Conservation (phyloP, 176 grass and related monocot species). For the Oryza officinalis region DNA sequence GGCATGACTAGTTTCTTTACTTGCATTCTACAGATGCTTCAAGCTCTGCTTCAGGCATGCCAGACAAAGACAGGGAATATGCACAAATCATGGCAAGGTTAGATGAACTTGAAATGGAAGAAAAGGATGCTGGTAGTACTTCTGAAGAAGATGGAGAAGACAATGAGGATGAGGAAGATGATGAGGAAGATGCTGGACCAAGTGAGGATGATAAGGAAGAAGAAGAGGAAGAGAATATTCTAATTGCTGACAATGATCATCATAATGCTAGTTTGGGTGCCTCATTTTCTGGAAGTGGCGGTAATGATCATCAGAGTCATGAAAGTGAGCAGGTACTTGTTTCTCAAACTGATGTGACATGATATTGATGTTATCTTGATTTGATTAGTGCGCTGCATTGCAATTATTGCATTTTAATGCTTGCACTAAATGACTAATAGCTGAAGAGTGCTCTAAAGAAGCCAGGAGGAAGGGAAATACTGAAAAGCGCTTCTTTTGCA, state of each 20-base stretch:
- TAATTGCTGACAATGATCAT: constrained; percentile 14
- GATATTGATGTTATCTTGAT: constrained; percentile 29
- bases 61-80: constrained; percentile 66
- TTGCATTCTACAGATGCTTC: constrained; percentile 44
- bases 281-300: constrained; percentile 28
- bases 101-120: constrained; percentile 78
- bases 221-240: constrained; percentile 30
- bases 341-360: constrained; percentile 15
- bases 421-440: constrained; percentile 30
- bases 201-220: constrained; percentile 40
- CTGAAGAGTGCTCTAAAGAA: constrained; percentile 56
- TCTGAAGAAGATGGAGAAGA: constrained; percentile 45
- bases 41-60: constrained; percentile 29
- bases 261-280: constrained; percentile 25
- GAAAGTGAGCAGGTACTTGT: constrained; percentile 38
- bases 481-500: constrained; percentile 44
- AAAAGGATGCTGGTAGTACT: constrained; percentile 61
- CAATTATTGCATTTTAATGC: constrained; percentile 37
- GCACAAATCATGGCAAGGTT: constrained; percentile 71
- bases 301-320: constrained; percentile 24
- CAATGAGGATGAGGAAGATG: not conserved
- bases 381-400: not conserved
- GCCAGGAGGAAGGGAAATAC: constrained; percentile 5
- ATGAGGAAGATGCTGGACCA: constrained; percentile 31
- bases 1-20: constrained; percentile 18